Evolutionary conservation across 2,329 filamentous ascomycete species (phyloP).

Genomic region (Thielaviopsis populi): DNA sequence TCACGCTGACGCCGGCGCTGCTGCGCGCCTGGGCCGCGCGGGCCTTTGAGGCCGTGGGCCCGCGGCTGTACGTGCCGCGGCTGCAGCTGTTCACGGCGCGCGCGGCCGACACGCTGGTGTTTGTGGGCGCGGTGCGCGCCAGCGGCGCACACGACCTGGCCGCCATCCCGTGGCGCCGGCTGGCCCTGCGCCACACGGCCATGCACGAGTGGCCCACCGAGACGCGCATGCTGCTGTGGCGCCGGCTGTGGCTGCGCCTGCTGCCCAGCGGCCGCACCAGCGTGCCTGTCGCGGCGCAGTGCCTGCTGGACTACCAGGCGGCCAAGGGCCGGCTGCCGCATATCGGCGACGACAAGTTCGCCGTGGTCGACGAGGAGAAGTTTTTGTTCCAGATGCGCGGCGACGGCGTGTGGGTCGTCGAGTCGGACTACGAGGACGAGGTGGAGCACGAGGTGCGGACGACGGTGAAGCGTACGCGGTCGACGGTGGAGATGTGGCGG

Average conservation of each 20-base stretch:
- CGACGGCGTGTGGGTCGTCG: slow-evolving; percentile 9
- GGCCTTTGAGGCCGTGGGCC: slow-evolving; percentile 10
- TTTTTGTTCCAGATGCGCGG: slow-evolving; percentile 12
- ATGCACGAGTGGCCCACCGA: slow-evolving; percentile 7
- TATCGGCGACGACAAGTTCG: slow-evolving; percentile 9
- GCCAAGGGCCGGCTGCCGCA: slow-evolving; percentile 10
- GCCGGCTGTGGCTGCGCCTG: slow-evolving; percentile 9
- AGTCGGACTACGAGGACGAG: slow-evolving; percentile 8
- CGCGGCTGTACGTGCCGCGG: slow-evolving; percentile 8
- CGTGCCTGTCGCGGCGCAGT: slow-evolving; percentile 8
- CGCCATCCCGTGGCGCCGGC: slow-evolving; percentile 8
- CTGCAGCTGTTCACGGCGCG: slow-evolving; percentile 5
- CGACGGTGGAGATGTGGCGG: neutral
- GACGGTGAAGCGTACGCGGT: neutral
- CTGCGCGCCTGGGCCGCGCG: slow-evolving; percentile 12
- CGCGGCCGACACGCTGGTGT: neutral
- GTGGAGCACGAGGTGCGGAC: neutral
- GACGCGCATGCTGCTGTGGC: slow-evolving; percentile 13
- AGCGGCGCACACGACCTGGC: slow-evolving; percentile 7
- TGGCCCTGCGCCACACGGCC: slow-evolving; percentile 1
- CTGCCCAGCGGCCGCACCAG: slow-evolving; percentile 6
- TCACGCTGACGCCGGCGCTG: slow-evolving; percentile 10
- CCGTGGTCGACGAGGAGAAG: slow-evolving; percentile 9
- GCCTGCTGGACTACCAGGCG: slow-evolving; percentile 13
- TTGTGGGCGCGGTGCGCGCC: slow-evolving; percentile 11